Evolutionary conservation across 1,139 yeast genomes (phyloP), one percentile per base, ranked within the genome.

Genomic region (Hemisphaericaspora xylanilytica): DNA sequence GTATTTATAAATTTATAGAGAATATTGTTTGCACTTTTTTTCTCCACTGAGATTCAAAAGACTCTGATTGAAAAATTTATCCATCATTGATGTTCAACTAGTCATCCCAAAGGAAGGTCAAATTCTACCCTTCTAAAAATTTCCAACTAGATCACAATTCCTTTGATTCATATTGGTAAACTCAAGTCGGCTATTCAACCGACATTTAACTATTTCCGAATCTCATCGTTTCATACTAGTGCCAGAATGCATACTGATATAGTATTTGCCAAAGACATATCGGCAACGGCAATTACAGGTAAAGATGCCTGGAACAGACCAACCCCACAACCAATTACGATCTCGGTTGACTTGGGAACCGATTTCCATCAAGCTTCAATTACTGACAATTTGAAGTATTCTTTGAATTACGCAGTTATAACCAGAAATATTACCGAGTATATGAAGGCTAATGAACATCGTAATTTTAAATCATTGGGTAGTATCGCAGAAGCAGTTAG

Each of bases 321-420:
- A 1, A 73, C 78, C 8, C 76, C 84, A 3, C 95, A 86, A 55
- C 90, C 90, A 5, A 72, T 86, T 17, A 59, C 67, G 5, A 69
- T 86, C 9, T 73, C 83, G 3, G 67, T 85, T 17, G 69, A 73
- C 40, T 70, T 88, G 44, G 67, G 67, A 30, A 86, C 96, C 0
- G 81, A 83, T 53, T 85, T 89, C 51, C 70, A 75, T 26, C 67
- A 73, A 43, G 90, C 96, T 6, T 81, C 92, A 9, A 64, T 66
- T 11, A 78, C 83, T 0, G 97, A 90, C 59, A 89, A 88, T 56
- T 69, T 90, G 50, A 77, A 79, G 43, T 80, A 85, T 55, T 85
- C 96, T 5, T 73, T 90, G 48, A 90, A 89, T 60, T 90, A 90
- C 61, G 97, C 96, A 1, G 90, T 81, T 10, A 75, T 90, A 11